Evolutionary conservation across 148 eudicot genomes (phyloP).

Genomic region (Oxyria digyna): DNA sequence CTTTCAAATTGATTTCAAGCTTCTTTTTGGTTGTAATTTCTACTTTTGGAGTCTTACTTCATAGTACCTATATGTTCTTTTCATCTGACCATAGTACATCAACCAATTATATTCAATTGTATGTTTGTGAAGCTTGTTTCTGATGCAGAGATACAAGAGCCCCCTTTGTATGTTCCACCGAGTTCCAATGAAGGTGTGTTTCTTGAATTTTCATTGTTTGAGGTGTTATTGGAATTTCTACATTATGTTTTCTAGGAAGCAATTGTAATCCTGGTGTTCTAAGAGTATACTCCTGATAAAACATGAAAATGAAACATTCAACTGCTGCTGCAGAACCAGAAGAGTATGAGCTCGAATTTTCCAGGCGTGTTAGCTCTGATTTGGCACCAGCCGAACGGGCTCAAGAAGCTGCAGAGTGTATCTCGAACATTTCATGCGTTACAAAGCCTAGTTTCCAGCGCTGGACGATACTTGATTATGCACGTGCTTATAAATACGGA

Average conservation of each 20-base stretch:
- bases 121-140: constrained; percentile 69
- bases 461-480: constrained; percentile 74
- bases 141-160: constrained; percentile 65
- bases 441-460: constrained; percentile 35
- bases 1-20: background rate
- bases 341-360: constrained; percentile 25
- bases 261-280: background rate
- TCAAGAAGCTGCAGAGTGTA: constrained; percentile 54
- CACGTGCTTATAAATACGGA: constrained; percentile 62
- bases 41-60: background rate
- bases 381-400: constrained; percentile 45
- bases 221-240: background rate
- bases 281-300: background rate
- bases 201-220: background rate
- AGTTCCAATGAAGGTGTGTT: constrained; percentile 49
- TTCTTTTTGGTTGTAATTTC: background rate
- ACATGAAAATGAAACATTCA: background rate
- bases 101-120: background rate
- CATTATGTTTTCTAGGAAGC: background rate
- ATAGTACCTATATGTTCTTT: background rate
- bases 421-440: constrained; percentile 18
- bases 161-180: constrained; percentile 69
- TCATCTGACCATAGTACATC: background rate
- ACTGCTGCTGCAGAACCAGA: constrained; percentile 25
- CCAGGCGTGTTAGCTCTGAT: constrained; percentile 24